These are phyloP conservation scores for Lavandula angustifolia DNA, from an alignment of 257 asterid genomes.

Conservation along the genomic window DNA sequence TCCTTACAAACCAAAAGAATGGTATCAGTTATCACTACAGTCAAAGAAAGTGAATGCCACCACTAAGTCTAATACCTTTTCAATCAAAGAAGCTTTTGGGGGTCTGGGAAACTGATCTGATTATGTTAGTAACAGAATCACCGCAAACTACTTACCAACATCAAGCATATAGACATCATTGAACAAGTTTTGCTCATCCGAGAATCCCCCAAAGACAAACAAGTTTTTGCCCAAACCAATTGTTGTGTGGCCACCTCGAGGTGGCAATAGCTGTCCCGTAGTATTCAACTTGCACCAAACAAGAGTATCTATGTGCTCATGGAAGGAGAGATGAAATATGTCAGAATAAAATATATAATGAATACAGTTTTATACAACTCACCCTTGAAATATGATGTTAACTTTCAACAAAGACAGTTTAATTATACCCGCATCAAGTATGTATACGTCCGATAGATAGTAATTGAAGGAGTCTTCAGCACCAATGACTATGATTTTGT, in stretches of 20 bases:
- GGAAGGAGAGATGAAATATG: conserved; percentile 26
- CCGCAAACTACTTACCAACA: conserved; percentile 59
- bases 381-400: neutral
- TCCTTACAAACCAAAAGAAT: conserved; percentile 7
- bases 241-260: conserved; percentile 97
- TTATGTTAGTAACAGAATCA: neutral
- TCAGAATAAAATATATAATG: conserved; percentile 29
- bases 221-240: conserved; percentile 71
- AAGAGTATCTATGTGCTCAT: conserved; percentile 64
- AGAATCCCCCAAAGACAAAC: conserved; percentile 93
- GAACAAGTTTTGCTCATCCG: conserved; percentile 82
- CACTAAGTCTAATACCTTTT: neutral
- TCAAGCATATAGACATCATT: conserved; percentile 86
- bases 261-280: conserved; percentile 82
- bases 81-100: neutral
- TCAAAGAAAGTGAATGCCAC: neutral
- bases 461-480: conserved; percentile 84
- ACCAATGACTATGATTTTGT: conserved; percentile 88
- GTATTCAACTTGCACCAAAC: conserved; percentile 92
- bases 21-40: neutral
- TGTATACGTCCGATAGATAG: conserved; percentile 90
- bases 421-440: conserved; percentile 83
- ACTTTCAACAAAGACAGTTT: conserved; percentile 20
- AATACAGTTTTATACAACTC: conserved; percentile 22
- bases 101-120: conserved; percentile 1